Evolutionary conservation across 495 filamentous ascomycete species (phyloP), one percentile per base, ranked within the genome.

Genomic region (Penicillium salamii): DNA sequence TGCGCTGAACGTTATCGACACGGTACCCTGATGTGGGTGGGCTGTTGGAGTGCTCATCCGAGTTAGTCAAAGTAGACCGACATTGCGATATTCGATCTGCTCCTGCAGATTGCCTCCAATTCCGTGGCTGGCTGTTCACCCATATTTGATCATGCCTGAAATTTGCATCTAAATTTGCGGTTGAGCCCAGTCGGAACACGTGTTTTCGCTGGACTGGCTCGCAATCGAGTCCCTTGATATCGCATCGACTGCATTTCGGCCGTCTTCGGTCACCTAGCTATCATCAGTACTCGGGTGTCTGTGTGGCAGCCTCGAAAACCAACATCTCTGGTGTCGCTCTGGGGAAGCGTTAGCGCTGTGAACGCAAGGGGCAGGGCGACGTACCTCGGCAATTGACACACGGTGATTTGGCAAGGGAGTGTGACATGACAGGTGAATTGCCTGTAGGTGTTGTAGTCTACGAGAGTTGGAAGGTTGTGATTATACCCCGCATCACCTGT

Each of bases 171-270:
- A 55, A 26, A 18, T 53, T 60, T 17, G 57, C 57, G 3, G 39
- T 53, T 5, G 57, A 60, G 3, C 57, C 57, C 42, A 56, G 53
- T 18, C 57, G 49, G 29, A 60, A 60, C 1, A 60, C 31, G 1
- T 49, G 42, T 32, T 50, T 56, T 12, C 33, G 47, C 31, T 46
- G 45, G 2, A 50, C 53, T 3, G 45, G 46, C 15, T 24, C 48
- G 34, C 57, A 60, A 0, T 50, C 42, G 14, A 60, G 57, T 0
- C 57, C 45, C 32, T 50, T 60, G 3, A 8, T 14, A 14, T 54
- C 42, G 28, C 53, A 61, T 37, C 54, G 26, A 29, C 20, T 41
- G 32, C 54, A 58, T 19, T 52, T 29, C 3, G 58, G 54, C n/a
- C 29, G 48, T 31, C 41, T 48, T 20, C 54, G 52, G 34, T 58